Evolutionary conservation across 2,329 filamentous ascomycete species (phyloP).

Genomic region (Colletotrichum orchidophilum): DNA sequence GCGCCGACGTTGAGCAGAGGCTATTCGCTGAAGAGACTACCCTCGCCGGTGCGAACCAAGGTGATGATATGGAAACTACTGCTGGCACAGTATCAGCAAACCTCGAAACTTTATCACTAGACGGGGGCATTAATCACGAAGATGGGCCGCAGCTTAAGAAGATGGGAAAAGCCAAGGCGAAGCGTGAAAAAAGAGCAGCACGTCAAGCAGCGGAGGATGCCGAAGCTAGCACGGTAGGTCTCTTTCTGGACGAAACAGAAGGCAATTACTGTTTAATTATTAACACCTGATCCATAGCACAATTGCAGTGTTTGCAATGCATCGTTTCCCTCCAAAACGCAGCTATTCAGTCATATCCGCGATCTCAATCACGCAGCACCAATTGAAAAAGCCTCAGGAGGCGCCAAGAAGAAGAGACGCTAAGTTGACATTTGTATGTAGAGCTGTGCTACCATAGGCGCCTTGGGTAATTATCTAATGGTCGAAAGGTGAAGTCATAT

Average conservation of each 20-base stretch:
- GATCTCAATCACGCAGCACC: slow-evolving; percentile 70
- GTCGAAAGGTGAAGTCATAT: background rate
- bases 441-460: background rate
- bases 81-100: background rate
- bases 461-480: background rate
- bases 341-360: slow-evolving; percentile 78
- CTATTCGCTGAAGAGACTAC: background rate
- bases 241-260: slow-evolving; percentile 1
- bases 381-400: slow-evolving; percentile 33
- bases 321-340: slow-evolving; percentile 69
- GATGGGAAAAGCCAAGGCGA: slow-evolving; percentile 60
- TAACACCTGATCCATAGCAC: slow-evolving; percentile 43
- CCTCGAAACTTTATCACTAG: background rate
- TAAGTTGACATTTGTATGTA: slow-evolving; percentile 34
- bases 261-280: background rate
- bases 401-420: slow-evolving; percentile 50
- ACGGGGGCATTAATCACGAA: background rate
- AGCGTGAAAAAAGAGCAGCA: slow-evolving; percentile 58
- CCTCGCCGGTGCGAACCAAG: too few relatives aligned
- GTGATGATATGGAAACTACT: background rate
- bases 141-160: slow-evolving; percentile 46
- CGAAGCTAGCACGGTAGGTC: slow-evolving; percentile 47
- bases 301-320: slow-evolving; percentile 56
- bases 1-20: slow-evolving; percentile 27
- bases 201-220: slow-evolving; percentile 47